Percentiles rank a stretch among this genome's conserved stretches.
Evolutionary conservation across 805 yeast species (phyloP).

Genomic region (Saitoella complicata): DNA sequence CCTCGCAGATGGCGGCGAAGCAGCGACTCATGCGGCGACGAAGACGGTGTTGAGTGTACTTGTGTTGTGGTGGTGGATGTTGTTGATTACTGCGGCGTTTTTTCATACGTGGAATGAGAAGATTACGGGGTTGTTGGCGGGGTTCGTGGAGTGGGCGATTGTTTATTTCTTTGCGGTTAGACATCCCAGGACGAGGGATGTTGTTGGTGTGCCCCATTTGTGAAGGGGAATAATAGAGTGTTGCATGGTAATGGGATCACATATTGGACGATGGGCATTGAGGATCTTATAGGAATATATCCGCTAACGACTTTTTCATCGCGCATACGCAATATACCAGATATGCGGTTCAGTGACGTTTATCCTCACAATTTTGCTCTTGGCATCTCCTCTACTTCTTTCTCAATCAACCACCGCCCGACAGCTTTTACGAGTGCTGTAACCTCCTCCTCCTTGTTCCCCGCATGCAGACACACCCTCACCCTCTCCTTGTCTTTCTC

Average conservation of each 20-base stretch:
- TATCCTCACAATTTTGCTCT: no score
- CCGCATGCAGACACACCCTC: constrained; percentile 14
- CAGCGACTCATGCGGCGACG: neutral
- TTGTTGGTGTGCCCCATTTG: no score
- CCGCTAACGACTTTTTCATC: no score
- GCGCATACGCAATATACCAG: no score
- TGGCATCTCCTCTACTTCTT: no score
- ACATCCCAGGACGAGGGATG: neutral
- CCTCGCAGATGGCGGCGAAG: neutral
- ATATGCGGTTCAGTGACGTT: no score
- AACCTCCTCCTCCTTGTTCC: constrained; percentile 2
- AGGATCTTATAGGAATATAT: no score
- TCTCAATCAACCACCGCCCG: no score
- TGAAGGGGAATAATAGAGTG: no score
- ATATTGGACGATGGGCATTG: no score
- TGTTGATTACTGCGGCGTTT: constrained; percentile 64
- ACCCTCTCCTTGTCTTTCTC: constrained; percentile 16
- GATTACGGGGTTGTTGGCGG: constrained; percentile 13
- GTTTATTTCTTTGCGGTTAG: constrained; percentile 4
- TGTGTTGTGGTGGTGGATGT: constrained; percentile 69
- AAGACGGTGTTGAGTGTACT: constrained; percentile 23
- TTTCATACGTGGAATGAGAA: constrained; percentile 70
- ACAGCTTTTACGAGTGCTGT: no score
- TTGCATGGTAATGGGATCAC: no score
- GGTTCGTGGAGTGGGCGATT: constrained; percentile 8